A percentile compares a stretch with the other conserved stretches of the same genome.
These are phyloP conservation scores for Oryza meyeriana DNA, from an alignment of 176 grass and related monocot species.

Conservation along the genomic window DNA sequence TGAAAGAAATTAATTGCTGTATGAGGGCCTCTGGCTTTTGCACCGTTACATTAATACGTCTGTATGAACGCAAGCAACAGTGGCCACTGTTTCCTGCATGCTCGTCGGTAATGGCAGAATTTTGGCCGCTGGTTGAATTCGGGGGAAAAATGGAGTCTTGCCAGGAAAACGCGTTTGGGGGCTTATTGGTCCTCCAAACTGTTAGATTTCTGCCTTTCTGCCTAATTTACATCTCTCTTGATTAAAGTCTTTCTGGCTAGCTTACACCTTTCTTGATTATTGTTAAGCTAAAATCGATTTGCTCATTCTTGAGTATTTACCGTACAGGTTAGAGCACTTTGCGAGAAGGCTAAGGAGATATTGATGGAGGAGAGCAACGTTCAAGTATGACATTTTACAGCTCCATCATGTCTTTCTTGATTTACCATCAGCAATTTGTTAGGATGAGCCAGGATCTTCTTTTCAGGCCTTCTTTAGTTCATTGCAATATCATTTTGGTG, in stretches of 20 bases:
- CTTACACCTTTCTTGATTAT: too few relatives aligned
- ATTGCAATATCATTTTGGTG: background rate
- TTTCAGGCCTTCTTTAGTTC: background rate
- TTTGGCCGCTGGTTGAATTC: background rate
- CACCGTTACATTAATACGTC: background rate
- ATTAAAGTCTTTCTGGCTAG: background rate
- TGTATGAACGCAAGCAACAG: background rate
- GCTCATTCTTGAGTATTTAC: background rate
- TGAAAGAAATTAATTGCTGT: background rate
- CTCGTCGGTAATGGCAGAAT: background rate
- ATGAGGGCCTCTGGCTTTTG: background rate
- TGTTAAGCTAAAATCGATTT: background rate
- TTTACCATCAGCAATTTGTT: background rate
- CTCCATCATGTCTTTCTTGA: background rate
- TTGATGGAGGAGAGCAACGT: conserved; percentile 98
- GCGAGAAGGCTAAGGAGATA: conserved; percentile 97
- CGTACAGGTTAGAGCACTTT: conserved; percentile 71
- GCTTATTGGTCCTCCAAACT: background rate
- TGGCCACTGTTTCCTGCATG: background rate
- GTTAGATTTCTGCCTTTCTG: background rate
- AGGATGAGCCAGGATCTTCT: background rate
- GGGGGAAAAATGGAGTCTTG: background rate
- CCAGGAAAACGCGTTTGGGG: background rate
- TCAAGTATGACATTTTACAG: conserved; percentile 48
- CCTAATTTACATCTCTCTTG: background rate